Conservation (phyloP, 495 filamentous ascomycete species). For the Lasiosphaeriaceae sp. region DNA sequence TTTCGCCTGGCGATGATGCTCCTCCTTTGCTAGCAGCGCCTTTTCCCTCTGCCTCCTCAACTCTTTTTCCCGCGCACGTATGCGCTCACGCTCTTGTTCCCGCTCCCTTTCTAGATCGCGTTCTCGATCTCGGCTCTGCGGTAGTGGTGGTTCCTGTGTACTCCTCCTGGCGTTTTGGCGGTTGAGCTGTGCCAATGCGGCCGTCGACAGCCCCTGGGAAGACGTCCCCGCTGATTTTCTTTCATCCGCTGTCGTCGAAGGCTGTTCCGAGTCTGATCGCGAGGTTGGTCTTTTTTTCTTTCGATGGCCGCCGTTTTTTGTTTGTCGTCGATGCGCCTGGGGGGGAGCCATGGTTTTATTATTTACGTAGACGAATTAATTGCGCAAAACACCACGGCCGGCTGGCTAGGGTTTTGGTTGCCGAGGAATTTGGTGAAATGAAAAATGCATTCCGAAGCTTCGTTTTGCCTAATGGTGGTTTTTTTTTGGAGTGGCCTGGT, state of each 20-base stretch:
- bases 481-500: no score
- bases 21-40: not conserved
- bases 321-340: slow-evolving; percentile 5
- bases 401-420: no score
- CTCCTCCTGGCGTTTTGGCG: slow-evolving; percentile 37
- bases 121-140: slow-evolving; percentile 21
- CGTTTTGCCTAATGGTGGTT: no score
- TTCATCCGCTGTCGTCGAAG: slow-evolving; percentile 10
- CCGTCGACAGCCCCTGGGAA: slow-evolving; percentile 42
- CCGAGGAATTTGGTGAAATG: not conserved
- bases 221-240: slow-evolving; percentile 16
- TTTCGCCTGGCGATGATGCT: slow-evolving; percentile 1
- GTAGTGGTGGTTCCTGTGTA: not conserved
- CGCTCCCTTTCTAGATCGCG: slow-evolving; percentile 27
- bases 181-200: slow-evolving; percentile 59
- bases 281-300: not conserved
- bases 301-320: slow-evolving; percentile 1
- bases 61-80: slow-evolving; percentile 17
- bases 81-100: slow-evolving; percentile 31
- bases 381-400: no score
- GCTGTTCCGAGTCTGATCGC: no score
- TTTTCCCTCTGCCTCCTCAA: not conserved
- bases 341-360: not conserved
- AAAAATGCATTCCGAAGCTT: no score
- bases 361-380: no score